Evolutionary conservation across 129 eudicot species (phyloP), one percentile per base, ranked within the genome.

Genomic region (Tagetes erecta): DNA sequence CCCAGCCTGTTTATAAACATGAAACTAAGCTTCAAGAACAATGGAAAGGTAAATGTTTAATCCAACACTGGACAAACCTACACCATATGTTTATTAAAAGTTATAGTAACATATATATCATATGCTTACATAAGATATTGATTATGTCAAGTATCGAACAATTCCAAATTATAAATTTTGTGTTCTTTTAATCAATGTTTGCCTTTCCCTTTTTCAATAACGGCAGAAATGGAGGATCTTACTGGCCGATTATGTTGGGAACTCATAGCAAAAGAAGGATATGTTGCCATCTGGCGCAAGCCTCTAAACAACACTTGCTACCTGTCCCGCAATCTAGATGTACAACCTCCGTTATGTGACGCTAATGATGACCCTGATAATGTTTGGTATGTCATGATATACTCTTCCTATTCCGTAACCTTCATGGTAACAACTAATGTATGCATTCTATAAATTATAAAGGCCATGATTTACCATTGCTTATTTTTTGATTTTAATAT

Each of bases 251-350:
- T 91, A 11, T 91, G 97, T 73, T 91, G 97, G 97, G 76, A 86
- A 70, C 90, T 91, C 12, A 79, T 91, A 74, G 83, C 83, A 74
- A 88, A 86, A 78, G 90, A 91, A 72, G 92, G 90, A 41, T 78
- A 88, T 60, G 84, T 91, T 46, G 87, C 95, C 71, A 86, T 88
- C 34, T 91, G 97, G 97, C 92, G 75, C 80, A 91, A 91, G 85
- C 90, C 97, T 50, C 69, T 78, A 35, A 88, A 88, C 72, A 88
- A 91, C 68, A 86, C 87, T 42, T 91, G 96, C 81, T 91, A 91
- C 81, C 64, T 83, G 72, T 49, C 68, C 59, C 95, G 90, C 62
- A 87, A 79, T 56, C 38, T 47, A 50, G 82, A 76, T 30, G 67
- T 44, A 64, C 78, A 76, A 65, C 97, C 97, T 80, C 83, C 89